Percentiles rank a stretch among this genome's conserved stretches.
Evolutionary conservation across 805 yeast genomes (phyloP).

Genomic region (Metschnikowia chrysomelidarum): DNA sequence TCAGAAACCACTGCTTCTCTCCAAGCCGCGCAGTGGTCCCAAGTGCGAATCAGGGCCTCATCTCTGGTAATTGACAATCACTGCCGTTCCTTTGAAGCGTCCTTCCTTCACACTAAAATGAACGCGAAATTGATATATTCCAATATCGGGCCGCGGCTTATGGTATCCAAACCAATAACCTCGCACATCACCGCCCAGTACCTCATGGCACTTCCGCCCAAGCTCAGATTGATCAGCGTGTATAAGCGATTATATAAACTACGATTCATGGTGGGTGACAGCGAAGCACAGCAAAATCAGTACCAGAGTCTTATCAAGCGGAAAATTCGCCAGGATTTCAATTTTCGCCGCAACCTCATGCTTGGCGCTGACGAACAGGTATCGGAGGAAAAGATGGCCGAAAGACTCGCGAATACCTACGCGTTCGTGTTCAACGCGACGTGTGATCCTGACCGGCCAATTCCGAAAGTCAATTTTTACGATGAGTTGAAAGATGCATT

Average conservation of each 20-base stretch:
- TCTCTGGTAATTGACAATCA: no score
- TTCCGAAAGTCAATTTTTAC: conserved; percentile 9
- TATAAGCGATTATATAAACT: conserved; percentile 35
- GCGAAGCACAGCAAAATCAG: conserved; percentile 11
- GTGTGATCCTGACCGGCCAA: conserved; percentile 8
- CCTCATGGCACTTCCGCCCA: conserved; percentile 11
- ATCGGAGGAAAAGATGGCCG: conserved; percentile 4
- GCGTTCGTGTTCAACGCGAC: conserved; percentile 20
- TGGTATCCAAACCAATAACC: conserved; percentile 8
- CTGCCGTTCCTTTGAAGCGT: background rate
- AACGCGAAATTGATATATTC: conserved; percentile 7
- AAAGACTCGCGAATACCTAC: conserved; percentile 17
- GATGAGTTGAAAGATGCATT: conserved; percentile 12
- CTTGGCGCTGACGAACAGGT: conserved; percentile 8
- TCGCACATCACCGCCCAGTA: conserved; percentile 10
- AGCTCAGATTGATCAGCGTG: conserved; percentile 9
- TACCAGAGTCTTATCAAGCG: conserved; percentile 27
- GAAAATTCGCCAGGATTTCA: conserved; percentile 17
- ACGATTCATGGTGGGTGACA: conserved; percentile 25
- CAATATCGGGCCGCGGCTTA: conserved; percentile 13
- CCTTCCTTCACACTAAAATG: conserved; percentile 3
- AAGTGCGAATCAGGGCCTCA: no score
- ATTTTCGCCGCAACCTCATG: conserved; percentile 12
- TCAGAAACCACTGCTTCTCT: no score
- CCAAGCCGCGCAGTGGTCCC: no score